phyloP scores from a whole-genome alignment of 768 basidiomycete genomes.

The Termitomyces sp. region DNA sequence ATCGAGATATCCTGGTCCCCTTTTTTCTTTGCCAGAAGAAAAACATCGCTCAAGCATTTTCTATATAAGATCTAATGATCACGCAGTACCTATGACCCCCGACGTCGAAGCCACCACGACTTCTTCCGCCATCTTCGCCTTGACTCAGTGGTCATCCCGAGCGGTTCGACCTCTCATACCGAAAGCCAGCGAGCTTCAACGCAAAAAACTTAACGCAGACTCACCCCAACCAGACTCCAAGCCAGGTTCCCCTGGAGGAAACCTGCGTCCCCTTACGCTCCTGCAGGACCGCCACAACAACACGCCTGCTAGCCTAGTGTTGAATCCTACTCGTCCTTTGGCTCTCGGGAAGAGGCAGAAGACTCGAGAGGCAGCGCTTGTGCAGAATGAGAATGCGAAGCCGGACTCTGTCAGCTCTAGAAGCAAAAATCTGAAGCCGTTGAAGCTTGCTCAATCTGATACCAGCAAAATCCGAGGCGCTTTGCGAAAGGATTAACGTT shows the following conservation, averaged over 20 bases:
- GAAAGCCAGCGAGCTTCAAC: slow-evolving; percentile 43
- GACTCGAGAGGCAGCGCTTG: slow-evolving; percentile 26
- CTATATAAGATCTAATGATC: slow-evolving; percentile 62
- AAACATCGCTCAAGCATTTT: slow-evolving; percentile 58
- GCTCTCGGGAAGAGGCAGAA: slow-evolving; percentile 56
- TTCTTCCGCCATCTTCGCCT: slow-evolving; percentile 35
- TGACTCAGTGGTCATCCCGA: slow-evolving; percentile 48
- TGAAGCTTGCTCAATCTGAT: slow-evolving; percentile 61
- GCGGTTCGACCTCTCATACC: slow-evolving; percentile 53
- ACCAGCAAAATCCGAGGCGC: slow-evolving; percentile 60
- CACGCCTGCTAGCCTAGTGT: slow-evolving; percentile 19
- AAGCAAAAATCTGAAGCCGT: slow-evolving; percentile 54
- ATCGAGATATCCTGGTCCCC: slow-evolving; percentile 32
- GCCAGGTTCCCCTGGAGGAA: slow-evolving; percentile 39
- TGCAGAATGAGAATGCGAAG: slow-evolving; percentile 41
- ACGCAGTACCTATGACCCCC: slow-evolving; percentile 24
- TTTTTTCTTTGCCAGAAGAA: slow-evolving; percentile 34
- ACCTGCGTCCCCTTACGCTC: slow-evolving; percentile 61
- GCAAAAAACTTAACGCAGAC: slow-evolving; percentile 35
- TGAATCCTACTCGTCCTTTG: slow-evolving; percentile 49
- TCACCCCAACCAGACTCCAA: slow-evolving; percentile 30
- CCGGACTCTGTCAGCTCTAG: slow-evolving; percentile 28
- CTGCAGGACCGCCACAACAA: slow-evolving; percentile 58
- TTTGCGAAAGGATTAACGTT: slow-evolving; percentile 52
- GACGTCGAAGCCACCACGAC: slow-evolving; percentile 21